Conservation (phyloP, 2,329 filamentous ascomycete species). For the Didymellaceae sp. region DNA sequence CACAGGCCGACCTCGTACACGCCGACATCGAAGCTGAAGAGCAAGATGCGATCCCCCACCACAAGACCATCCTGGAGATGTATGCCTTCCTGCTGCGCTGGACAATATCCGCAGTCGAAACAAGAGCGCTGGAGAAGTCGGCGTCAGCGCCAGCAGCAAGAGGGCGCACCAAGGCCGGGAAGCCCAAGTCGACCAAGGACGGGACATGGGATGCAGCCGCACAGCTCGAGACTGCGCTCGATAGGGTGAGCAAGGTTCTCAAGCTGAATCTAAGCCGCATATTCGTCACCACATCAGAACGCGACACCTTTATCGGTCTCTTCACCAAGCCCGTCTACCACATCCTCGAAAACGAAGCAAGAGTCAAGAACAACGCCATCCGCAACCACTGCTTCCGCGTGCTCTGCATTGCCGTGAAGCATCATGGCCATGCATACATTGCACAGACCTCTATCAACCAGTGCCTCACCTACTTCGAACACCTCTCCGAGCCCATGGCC, state of each 20-base stretch:
- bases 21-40: conserved; percentile 91
- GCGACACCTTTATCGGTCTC: conserved; percentile 91
- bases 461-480: conserved; percentile 97
- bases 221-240: conserved; percentile 86
- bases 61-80: conserved; percentile 91
- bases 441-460: conserved; percentile 98
- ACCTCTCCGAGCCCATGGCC: conserved; percentile 98
- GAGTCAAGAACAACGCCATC: conserved; percentile 86
- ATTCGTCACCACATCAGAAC: conserved; percentile 93
- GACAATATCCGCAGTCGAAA: conserved; percentile 93
- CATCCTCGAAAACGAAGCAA: conserved; percentile 90
- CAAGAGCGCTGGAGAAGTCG: conserved; percentile 89
- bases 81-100: conserved; percentile 95
- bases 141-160: conserved; percentile 73
- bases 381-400: conserved; percentile 98
- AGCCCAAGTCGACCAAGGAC: conserved; percentile 73
- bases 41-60: conserved; percentile 76
- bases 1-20: conserved; percentile 84
- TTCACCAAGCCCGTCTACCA: conserved; percentile 94
- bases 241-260: conserved; percentile 94
- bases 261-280: conserved; percentile 91
- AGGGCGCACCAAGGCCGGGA: conserved; percentile 75
- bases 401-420: conserved; percentile 93
- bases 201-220: conserved; percentile 85
- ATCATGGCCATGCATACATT: conserved; percentile 94